Conservation (phyloP, 805 yeast species). For the Sugiyamaella valdiviana region DNA sequence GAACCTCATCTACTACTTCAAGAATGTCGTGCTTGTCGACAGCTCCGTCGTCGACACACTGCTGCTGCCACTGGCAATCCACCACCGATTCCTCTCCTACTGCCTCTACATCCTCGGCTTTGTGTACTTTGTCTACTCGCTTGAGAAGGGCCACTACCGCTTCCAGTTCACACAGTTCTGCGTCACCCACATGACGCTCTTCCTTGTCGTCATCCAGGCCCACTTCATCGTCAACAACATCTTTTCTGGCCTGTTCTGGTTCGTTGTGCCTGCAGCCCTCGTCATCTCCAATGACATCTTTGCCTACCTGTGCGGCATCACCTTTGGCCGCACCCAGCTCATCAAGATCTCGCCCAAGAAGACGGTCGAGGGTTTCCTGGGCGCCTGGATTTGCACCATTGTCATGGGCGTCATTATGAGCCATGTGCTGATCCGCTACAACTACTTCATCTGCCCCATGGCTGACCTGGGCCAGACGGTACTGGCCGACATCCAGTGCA, state of each 20-base stretch:
- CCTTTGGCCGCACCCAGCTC: constrained; percentile 89
- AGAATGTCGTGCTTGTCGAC: constrained; percentile 41
- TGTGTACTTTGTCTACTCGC: constrained; percentile 80
- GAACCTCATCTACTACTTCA: constrained; percentile 63
- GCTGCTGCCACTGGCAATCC: constrained; percentile 55
- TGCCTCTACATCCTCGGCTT: constrained; percentile 81
- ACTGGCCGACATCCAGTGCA: constrained; percentile 63
- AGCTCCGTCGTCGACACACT: constrained; percentile 33
- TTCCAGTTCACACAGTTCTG: constrained; percentile 94
- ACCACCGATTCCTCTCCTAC: constrained; percentile 81
- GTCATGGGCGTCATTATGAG: constrained; percentile 64
- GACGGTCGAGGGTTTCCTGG: constrained; percentile 94
- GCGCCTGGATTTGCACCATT: constrained; percentile 95
- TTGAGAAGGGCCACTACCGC: constrained; percentile 81
- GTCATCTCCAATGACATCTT: constrained; percentile 93
- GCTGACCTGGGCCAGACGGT: constrained; percentile 43
- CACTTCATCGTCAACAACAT: constrained; percentile 88
- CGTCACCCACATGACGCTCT: constrained; percentile 86
- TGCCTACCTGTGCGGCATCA: constrained; percentile 95
- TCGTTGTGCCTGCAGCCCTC: constrained; percentile 81
- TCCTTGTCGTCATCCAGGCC: constrained; percentile 88
- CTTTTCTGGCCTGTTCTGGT: constrained; percentile 89
- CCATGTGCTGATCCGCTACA: constrained; percentile 54
- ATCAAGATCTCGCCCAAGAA: constrained; percentile 94
- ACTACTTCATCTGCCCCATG: constrained; percentile 86